phyloP scores from a whole-genome alignment of 1,284 basidiomycete species.

The Calocybe gambosa region DNA sequence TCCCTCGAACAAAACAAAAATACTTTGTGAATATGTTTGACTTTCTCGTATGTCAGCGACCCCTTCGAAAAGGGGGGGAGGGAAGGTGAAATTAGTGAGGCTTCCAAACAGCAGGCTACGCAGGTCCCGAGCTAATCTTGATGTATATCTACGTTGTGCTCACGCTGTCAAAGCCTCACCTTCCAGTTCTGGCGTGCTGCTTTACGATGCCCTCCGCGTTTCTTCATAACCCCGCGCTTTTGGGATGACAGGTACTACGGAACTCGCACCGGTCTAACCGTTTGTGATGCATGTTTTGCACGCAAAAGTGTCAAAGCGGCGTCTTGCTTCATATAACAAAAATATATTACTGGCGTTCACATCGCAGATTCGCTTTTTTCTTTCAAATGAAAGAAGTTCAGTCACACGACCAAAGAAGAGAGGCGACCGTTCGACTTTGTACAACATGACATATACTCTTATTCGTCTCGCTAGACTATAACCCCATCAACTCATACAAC shows the following conservation, averaged over 20 bases:
- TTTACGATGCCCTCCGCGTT: not conserved
- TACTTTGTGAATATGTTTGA: not conserved
- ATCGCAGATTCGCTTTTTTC: not conserved
- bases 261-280: not conserved
- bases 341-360: not conserved
- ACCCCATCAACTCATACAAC: conserved; percentile 8
- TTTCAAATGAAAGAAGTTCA: not conserved
- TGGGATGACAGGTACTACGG: not conserved
- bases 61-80: not conserved
- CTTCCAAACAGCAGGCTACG: not conserved
- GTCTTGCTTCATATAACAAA: not conserved
- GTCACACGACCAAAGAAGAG: not conserved
- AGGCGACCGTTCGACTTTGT: no score
- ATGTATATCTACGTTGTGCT: not conserved
- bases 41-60: not conserved
- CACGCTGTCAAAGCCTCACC: conserved; percentile 11
- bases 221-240: not conserved
- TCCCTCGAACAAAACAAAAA: conserved; percentile 1
- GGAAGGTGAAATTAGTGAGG: not conserved
- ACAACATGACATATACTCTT: no score
- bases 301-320: not conserved
- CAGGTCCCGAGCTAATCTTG: not conserved
- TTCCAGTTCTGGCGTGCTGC: conserved; percentile 4
- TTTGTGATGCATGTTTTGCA: not conserved
- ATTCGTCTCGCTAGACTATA: no score